phyloP scores from a whole-genome alignment of 208 protist species.

The Trypanosoma boissoni region DNA sequence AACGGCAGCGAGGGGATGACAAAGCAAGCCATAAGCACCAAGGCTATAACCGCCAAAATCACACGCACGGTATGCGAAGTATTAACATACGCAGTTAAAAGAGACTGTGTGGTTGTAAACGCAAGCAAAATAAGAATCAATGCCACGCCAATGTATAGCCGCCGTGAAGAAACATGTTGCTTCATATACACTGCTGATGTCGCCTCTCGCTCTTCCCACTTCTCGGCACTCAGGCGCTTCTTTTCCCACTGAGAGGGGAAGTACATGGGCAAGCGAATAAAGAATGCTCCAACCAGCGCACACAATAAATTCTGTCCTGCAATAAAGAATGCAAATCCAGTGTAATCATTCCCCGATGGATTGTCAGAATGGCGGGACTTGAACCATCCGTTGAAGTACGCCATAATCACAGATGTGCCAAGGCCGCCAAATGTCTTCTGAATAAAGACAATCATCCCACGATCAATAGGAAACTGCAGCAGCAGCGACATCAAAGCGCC shows the following conservation, averaged over 20 bases:
- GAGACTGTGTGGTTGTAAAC: conserved; percentile 52
- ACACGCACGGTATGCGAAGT: conserved; percentile 32
- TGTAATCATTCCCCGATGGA: conserved; percentile 41
- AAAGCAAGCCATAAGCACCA: conserved; percentile 52
- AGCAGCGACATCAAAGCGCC: conserved; percentile 75
- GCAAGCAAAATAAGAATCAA: conserved; percentile 42
- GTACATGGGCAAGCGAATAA: conserved; percentile 69
- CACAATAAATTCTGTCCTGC: conserved; percentile 35
- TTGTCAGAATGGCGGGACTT: conserved; percentile 18
- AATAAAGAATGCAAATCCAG: conserved; percentile 64
- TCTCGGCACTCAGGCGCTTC: conserved; percentile 37
- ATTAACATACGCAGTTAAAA: conserved; percentile 44
- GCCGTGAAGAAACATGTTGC: conserved; percentile 39
- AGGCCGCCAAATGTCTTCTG: conserved; percentile 81
- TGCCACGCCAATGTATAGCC: conserved; percentile 50
- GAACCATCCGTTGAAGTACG: conserved; percentile 82
- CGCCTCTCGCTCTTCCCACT: conserved; percentile 37
- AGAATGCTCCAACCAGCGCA: conserved; percentile 31
- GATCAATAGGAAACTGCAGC: conserved; percentile 73
- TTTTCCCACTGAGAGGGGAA: conserved; percentile 38
- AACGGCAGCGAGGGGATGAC: conserved; percentile 60
- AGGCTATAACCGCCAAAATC: conserved; percentile 39
- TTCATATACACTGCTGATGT: conserved; percentile 43
- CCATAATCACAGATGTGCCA: conserved; percentile 71
- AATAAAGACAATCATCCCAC: conserved; percentile 74